Percentiles rank a stretch among this genome's conserved stretches.
phyloP scores from a whole-genome alignment of 2,329 filamentous ascomycete genomes.

The Ophiostoma quercus region DNA sequence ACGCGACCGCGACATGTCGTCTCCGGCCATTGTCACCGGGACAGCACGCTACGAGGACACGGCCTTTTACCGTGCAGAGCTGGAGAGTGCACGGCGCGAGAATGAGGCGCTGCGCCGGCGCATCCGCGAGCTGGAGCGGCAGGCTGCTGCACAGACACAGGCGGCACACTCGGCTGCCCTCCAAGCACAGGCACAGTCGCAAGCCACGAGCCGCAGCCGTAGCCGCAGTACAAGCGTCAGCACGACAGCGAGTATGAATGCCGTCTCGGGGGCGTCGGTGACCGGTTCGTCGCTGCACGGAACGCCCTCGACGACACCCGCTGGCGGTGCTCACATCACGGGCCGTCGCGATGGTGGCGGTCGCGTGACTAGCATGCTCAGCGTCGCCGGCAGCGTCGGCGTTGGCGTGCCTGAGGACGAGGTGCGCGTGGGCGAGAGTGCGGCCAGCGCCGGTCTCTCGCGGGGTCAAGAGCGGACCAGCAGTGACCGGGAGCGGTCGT shows the following conservation, averaged over 20 bases:
- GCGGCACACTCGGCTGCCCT: constrained; percentile 20
- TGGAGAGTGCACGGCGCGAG: constrained; percentile 58
- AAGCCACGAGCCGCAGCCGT: constrained; percentile 32
- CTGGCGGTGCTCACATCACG: constrained; percentile 42
- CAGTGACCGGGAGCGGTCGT: constrained; percentile 3
- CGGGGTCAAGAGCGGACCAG: constrained; percentile 21
- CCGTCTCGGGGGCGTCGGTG: constrained; percentile 32
- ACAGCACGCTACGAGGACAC: constrained; percentile 60
- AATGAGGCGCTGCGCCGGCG: constrained; percentile 58
- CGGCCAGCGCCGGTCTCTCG: constrained; percentile 44
- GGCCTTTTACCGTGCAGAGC: constrained; percentile 53
- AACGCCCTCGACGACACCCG: constrained; percentile 25
- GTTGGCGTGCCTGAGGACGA: constrained; percentile 57
- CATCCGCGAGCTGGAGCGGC: constrained; percentile 56
- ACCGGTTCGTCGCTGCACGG: constrained; percentile 32
- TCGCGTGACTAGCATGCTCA: constrained; percentile 44
- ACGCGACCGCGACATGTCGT: constrained; percentile 37
- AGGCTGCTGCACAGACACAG: constrained; percentile 21
- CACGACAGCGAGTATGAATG: constrained; percentile 49
- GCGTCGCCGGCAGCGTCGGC: constrained; percentile 38
- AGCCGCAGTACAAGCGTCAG: constrained; percentile 48
- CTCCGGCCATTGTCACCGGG: constrained; percentile 51
- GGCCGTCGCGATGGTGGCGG: constrained; percentile 43
- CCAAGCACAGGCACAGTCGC: background rate
- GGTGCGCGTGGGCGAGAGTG: constrained; percentile 57